phyloP scores from a whole-genome alignment of 768 basidiomycete species.

The Steccherinum ochraceum region DNA sequence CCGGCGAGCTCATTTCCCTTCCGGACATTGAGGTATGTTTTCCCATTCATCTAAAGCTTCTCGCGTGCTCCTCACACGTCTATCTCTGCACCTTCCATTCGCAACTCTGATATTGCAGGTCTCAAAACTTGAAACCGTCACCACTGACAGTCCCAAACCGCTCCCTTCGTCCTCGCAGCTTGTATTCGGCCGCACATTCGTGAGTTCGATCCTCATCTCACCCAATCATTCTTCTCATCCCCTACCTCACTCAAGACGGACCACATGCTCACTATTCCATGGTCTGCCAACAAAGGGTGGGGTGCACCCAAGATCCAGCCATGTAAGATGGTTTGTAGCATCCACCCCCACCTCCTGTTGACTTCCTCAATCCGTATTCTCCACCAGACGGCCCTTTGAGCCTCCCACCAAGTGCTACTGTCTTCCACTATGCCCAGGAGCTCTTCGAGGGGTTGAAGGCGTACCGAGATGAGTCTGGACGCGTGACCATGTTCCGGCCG shows the following conservation, averaged over 20 bases:
- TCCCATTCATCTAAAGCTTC: conserved; percentile 10
- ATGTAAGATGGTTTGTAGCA: conserved; percentile 42
- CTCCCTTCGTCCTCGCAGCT: conserved; percentile 62
- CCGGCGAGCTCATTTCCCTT: conserved; percentile 39
- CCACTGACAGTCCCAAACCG: conserved; percentile 46
- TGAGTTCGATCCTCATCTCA: conserved; percentile 26
- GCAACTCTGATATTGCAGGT: conserved; percentile 24
- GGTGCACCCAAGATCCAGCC: conserved; percentile 75
- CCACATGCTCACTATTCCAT: conserved; percentile 77
- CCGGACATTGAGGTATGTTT: conserved; percentile 47
- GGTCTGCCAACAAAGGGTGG: conserved; percentile 75
- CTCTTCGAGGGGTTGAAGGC: conserved; percentile 96
- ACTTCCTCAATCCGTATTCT: neutral
- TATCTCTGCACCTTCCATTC: neutral
- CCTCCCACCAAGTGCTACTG: conserved; percentile 75
- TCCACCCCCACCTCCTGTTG: neutral
- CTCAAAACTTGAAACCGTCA: conserved; percentile 42
- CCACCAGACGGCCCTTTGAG: conserved; percentile 55
- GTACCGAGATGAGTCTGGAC: conserved; percentile 67
- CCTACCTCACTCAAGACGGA: conserved; percentile 60
- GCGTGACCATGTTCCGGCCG: conserved; percentile 82
- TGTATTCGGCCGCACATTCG: conserved; percentile 83
- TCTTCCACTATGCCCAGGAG: conserved; percentile 90
- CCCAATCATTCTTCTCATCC: conserved; percentile 5
- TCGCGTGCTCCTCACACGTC: neutral